Conservation (phyloP, 2,329 filamentous ascomycete species). For the Aureobasidium sp. region DNA sequence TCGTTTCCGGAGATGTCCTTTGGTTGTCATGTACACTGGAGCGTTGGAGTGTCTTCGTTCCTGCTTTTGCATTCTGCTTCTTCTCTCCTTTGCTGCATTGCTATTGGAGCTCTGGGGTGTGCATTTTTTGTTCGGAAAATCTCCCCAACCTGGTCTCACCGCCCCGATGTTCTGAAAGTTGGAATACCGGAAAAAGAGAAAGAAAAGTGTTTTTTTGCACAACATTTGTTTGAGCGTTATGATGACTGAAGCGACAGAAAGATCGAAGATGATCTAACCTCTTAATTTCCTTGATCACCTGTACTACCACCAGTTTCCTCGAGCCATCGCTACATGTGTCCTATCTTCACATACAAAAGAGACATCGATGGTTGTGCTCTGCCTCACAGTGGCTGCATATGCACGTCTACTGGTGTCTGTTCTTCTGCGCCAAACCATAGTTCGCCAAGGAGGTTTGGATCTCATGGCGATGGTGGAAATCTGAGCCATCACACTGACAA, state of each 20-base stretch:
- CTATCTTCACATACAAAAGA: neutral
- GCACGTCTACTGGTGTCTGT: neutral
- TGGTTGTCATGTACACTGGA: neutral
- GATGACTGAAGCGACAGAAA: neutral
- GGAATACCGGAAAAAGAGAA: neutral
- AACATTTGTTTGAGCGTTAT: neutral
- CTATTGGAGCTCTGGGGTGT: slow-evolving; percentile 1
- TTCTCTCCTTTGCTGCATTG: neutral
- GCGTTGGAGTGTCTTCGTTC: slow-evolving; percentile 2
- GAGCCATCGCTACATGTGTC: neutral
- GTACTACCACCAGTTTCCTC: neutral
- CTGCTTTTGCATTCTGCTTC: neutral
- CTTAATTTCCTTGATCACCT: neutral
- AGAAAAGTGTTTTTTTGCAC: neutral
- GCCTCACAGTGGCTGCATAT: neutral
- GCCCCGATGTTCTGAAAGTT: neutral
- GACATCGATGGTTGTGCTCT: neutral
- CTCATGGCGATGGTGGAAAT: too few species aligned
- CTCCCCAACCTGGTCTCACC: neutral
- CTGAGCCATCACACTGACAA: neutral
- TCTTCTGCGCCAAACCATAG: neutral
- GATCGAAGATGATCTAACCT: neutral
- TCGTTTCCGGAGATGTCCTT: neutral
- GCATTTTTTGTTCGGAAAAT: neutral
- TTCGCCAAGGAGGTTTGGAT: neutral